A percentile compares a stretch with the other conserved stretches of the same genome.
Conservation (phyloP, 2,329 filamentous ascomycete genomes). For the Tolypocladium cylindrosporum region DNA sequence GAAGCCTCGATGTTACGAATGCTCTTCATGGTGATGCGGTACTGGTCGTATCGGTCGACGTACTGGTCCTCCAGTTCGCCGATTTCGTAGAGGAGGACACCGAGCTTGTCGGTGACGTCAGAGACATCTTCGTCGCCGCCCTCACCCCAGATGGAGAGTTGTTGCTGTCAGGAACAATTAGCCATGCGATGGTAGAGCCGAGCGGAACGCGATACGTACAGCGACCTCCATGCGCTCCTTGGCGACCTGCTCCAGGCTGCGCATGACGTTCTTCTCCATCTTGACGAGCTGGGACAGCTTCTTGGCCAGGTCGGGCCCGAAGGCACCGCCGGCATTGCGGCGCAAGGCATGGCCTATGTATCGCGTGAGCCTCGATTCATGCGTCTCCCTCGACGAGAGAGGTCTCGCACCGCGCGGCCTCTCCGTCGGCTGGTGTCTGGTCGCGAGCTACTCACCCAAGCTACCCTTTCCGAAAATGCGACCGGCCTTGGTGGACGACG, state of each 20-base stretch:
- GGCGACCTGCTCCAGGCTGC: constrained; percentile 89
- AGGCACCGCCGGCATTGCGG: constrained; percentile 65
- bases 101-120: constrained; percentile 97
- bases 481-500: constrained; percentile 82
- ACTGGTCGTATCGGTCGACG: constrained; percentile 98
- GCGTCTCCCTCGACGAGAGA: background rate
- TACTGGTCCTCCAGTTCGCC: constrained; percentile 97
- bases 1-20: constrained; percentile 98
- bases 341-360: constrained; percentile 56
- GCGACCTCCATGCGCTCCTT: constrained; percentile 98
- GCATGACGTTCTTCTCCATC: constrained; percentile 99
- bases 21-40: constrained; percentile 98
- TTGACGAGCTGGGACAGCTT: constrained; percentile 97
- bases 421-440: background rate
- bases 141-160: constrained; percentile 97
- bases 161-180: constrained; percentile 55
- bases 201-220: constrained; percentile 44
- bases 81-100: constrained; percentile 95
- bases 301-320: constrained; percentile 82
- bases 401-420: background rate
- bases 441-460: constrained; percentile 58
- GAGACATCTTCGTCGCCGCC: constrained; percentile 94
- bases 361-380: background rate
- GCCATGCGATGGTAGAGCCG: background rate
- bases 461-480: constrained; percentile 81